These are phyloP conservation scores for Albifimbria verrucaria DNA, from an alignment of 2,329 filamentous ascomycete species.

Conservation along the genomic window DNA sequence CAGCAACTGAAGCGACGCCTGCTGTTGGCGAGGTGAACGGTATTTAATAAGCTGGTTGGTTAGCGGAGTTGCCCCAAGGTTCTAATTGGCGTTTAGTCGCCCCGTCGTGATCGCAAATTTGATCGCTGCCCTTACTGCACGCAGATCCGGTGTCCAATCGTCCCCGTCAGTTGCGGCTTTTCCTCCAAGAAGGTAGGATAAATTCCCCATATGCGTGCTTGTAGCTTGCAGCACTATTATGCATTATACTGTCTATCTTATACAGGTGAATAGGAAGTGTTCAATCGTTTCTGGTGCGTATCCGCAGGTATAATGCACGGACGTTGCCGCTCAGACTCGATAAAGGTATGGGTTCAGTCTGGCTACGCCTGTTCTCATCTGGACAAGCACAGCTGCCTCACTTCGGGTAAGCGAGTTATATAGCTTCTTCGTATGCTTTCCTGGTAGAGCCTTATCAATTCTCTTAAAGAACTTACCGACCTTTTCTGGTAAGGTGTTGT, in stretches of 20 bases:
- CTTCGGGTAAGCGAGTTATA: too few relatives aligned
- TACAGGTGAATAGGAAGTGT: conserved; percentile 7
- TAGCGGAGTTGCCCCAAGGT: neutral
- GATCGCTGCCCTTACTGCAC: neutral
- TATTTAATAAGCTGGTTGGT: neutral
- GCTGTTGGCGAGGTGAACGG: neutral
- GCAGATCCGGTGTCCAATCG: neutral
- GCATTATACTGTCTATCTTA: conserved; percentile 1
- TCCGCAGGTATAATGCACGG: conserved; percentile 4
- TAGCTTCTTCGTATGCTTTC: neutral
- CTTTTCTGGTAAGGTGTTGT: conserved; percentile 1
- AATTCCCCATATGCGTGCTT: conserved; percentile 3
- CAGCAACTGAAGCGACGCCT: neutral
- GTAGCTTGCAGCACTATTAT: neutral
- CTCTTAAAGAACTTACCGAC: neutral
- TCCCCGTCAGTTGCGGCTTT: neutral
- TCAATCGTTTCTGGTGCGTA: conserved; percentile 6
- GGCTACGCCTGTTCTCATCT: conserved; percentile 4
- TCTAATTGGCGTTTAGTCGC: neutral
- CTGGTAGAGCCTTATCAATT: neutral
- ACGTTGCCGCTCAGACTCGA: conserved; percentile 5
- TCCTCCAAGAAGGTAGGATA: conserved; percentile 4
- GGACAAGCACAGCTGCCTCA: conserved; percentile 1
- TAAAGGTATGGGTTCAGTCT: conserved; percentile 5
- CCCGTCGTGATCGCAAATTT: neutral